These are phyloP conservation scores for Fusarium transvaalense DNA, from an alignment of 2,329 filamentous ascomycete genomes.

Conservation along the genomic window DNA sequence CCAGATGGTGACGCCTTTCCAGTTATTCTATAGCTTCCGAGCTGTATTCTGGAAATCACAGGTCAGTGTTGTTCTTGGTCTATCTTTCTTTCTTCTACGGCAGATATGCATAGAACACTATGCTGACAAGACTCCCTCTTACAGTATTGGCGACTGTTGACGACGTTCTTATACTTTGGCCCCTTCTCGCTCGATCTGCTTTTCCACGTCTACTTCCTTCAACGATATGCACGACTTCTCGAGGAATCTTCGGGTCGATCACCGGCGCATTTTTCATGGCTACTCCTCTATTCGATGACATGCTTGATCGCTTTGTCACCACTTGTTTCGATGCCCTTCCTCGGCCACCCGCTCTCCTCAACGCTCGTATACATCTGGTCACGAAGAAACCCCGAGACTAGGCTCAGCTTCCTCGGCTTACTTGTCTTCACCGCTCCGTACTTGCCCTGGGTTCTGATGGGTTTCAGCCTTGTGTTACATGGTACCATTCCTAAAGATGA, in stretches of 20 bases:
- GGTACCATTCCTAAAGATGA: slow-evolving; percentile 93
- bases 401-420: slow-evolving; percentile 88
- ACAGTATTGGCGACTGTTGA: slow-evolving; percentile 96
- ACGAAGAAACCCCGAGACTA: slow-evolving; percentile 89
- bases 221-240: slow-evolving; percentile 93
- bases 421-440: slow-evolving; percentile 94
- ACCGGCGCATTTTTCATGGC: slow-evolving; percentile 94
- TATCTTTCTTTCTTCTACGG: background rate
- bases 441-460: slow-evolving; percentile 95
- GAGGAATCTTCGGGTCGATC: slow-evolving; percentile 95
- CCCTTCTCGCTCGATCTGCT: slow-evolving; percentile 93
- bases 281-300: slow-evolving; percentile 85
- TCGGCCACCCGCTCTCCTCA: slow-evolving; percentile 92
- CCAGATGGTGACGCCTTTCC: slow-evolving; percentile 90
- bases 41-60: slow-evolving; percentile 93
- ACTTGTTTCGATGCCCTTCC: slow-evolving; percentile 89
- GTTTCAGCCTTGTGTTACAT: slow-evolving; percentile 91
- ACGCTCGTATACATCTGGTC: slow-evolving; percentile 99
- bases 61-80: slow-evolving; percentile 63
- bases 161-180: slow-evolving; percentile 97
- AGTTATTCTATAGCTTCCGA: slow-evolving; percentile 96
- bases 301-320: slow-evolving; percentile 86
- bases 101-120: background rate
- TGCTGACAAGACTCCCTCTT: slow-evolving; percentile 31
- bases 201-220: slow-evolving; percentile 98